Evolutionary conservation across 1,284 basidiomycete genomes (phyloP).

Genomic region (Ceratobasidium papillatum): DNA sequence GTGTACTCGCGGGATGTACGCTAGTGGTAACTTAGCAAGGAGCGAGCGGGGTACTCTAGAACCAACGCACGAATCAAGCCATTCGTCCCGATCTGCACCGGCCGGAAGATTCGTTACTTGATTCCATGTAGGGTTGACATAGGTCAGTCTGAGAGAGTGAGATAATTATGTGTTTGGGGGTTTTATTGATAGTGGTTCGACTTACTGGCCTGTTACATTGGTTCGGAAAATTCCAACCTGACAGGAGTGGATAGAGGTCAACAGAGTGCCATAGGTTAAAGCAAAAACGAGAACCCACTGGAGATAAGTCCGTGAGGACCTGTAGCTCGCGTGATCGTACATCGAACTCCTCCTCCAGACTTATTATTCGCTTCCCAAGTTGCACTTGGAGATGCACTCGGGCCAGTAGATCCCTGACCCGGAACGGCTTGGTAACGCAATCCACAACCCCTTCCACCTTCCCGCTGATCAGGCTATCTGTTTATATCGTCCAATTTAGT

Average conservation of each 20-base stretch:
- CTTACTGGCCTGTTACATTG: constrained; percentile 18
- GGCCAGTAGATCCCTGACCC: constrained; percentile 54
- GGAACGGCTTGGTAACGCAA: constrained; percentile 50
- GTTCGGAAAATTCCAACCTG: constrained; percentile 39
- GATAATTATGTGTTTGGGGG: background rate
- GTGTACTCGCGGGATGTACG: constrained; percentile 5
- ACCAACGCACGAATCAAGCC: constrained; percentile 19
- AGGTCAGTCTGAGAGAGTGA: constrained; percentile 23
- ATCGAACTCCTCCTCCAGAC: constrained; percentile 51
- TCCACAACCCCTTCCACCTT: constrained; percentile 52
- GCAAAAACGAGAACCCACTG: constrained; percentile 14
- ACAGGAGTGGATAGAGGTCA: too few species aligned
- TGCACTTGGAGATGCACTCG: constrained; percentile 50
- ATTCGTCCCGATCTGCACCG: constrained; percentile 13
- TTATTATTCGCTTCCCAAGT: constrained; percentile 48
- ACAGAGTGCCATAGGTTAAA: too few species aligned
- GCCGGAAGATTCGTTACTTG: constrained; percentile 18
- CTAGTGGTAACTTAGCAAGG: background rate
- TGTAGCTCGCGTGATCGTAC: constrained; percentile 50
- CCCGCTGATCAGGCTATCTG: constrained; percentile 5
- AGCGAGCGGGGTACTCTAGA: background rate
- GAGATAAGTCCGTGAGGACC: constrained; percentile 42
- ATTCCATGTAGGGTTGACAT: constrained; percentile 23
- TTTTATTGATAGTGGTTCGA: background rate
- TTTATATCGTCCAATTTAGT: background rate